A percentile compares a stretch with the other conserved stretches of the same genome.
Evolutionary conservation across 2,329 filamentous ascomycete species (phyloP).

Genomic region (Xylaria sp.): DNA sequence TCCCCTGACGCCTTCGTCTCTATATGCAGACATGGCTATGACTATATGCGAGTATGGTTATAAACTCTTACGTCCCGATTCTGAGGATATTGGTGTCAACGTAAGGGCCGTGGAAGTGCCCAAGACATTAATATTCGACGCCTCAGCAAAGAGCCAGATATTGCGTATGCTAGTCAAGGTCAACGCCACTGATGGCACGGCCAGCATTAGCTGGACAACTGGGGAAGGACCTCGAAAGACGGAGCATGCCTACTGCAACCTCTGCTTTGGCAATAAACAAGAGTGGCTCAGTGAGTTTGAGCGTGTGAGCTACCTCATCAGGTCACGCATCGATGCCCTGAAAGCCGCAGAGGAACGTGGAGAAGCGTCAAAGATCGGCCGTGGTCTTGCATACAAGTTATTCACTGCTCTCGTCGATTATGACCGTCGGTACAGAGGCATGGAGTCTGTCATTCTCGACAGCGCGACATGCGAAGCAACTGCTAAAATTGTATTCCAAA

Average conservation of each 20-base stretch:
- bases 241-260: constrained; percentile 70
- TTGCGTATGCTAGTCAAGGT: constrained; percentile 69
- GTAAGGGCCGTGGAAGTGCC: constrained; percentile 74
- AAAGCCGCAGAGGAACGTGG: constrained; percentile 70
- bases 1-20: constrained; percentile 70
- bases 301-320: constrained; percentile 75
- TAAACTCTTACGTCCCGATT: constrained; percentile 68
- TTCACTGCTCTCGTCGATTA: constrained; percentile 68
- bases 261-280: constrained; percentile 68
- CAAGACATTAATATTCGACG: constrained; percentile 73
- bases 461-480: constrained; percentile 65
- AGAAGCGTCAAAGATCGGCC: constrained; percentile 76
- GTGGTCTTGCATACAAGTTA: constrained; percentile 81
- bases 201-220: constrained; percentile 67
- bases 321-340: constrained; percentile 67
- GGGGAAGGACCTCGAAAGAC: constrained; percentile 67
- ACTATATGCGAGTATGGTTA: constrained; percentile 74
- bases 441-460: constrained; percentile 67
- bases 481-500: constrained; percentile 62
- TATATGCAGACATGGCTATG: constrained; percentile 61
- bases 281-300: constrained; percentile 73
- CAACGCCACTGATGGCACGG: constrained; percentile 64
- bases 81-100: constrained; percentile 68
- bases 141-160: constrained; percentile 62
- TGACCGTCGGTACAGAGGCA: constrained; percentile 62